Evolutionary conservation across 768 basidiomycete species (phyloP).

Genomic region (Tephrocybe sp.): DNA sequence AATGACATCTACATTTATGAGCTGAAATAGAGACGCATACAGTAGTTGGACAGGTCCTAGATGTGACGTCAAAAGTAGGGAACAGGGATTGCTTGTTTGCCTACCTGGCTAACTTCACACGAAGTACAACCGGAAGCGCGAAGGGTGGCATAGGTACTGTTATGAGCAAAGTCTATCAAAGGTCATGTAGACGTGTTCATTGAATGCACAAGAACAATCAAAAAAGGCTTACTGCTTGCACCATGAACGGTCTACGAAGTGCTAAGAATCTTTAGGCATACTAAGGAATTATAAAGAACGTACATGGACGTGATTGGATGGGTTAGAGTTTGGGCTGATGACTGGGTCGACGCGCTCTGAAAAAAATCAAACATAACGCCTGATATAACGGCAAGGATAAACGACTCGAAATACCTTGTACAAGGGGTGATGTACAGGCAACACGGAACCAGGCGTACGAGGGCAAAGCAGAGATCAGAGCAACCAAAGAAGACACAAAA

Average conservation of each 20-base stretch:
- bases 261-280: background rate
- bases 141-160: slow-evolving; percentile 30
- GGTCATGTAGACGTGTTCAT: background rate
- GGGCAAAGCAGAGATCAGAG: slow-evolving; percentile 15
- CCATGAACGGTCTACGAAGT: slow-evolving; percentile 34
- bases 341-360: slow-evolving; percentile 39
- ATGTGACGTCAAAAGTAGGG: background rate
- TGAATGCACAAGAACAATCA: background rate
- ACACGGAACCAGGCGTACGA: slow-evolving; percentile 39
- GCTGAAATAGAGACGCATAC: slow-evolving; percentile 17
- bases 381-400: background rate
- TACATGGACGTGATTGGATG: slow-evolving; percentile 40
- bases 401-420: slow-evolving; percentile 29
- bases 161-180: slow-evolving; percentile 29
- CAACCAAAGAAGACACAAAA: slow-evolving; percentile 12
- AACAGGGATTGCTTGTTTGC: background rate
- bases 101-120: slow-evolving; percentile 32
- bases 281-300: slow-evolving; percentile 12
- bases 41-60: slow-evolving; percentile 39
- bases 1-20: background rate
- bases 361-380: background rate
- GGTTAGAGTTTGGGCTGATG: slow-evolving; percentile 28
- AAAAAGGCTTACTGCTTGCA: slow-evolving; percentile 27
- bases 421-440: slow-evolving; percentile 36
- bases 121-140: slow-evolving; percentile 35